Percentiles rank a stretch among this genome's conserved stretches.
phyloP scores from a whole-genome alignment of 352 stramenopile species.

The Phytophthora macrochlamydospora region DNA sequence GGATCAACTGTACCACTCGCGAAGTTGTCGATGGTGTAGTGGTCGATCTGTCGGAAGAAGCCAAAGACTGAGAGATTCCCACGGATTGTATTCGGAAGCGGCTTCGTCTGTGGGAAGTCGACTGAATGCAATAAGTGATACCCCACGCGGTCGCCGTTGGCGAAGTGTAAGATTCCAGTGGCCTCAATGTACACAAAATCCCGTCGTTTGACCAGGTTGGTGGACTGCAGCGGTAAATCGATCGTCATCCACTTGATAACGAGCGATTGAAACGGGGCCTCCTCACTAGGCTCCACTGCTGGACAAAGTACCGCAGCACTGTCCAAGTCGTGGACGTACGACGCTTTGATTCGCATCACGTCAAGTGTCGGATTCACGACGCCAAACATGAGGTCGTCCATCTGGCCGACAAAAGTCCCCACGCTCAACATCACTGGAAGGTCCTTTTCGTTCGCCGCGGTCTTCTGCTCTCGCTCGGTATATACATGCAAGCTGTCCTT shows the following conservation, averaged over 20 bases:
- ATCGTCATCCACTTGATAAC: conserved; percentile 25
- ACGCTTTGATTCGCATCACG: conserved; percentile 37
- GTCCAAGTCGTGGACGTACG: conserved; percentile 39
- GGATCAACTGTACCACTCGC: conserved; percentile 21
- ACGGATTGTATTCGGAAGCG: conserved; percentile 26
- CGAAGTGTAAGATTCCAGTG: conserved; percentile 28
- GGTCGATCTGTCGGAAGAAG: conserved; percentile 38
- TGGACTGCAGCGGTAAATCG: conserved; percentile 16
- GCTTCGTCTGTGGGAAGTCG: conserved; percentile 24
- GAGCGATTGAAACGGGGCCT: conserved; percentile 38
- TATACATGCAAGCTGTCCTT: conserved; percentile 22
- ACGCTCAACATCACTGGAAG: conserved; percentile 19
- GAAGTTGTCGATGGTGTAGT: conserved; percentile 40
- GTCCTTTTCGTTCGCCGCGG: too few species aligned
- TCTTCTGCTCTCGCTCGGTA: neutral
- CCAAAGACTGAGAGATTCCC: conserved; percentile 32
- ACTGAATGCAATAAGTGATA: conserved; percentile 36
- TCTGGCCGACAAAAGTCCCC: conserved; percentile 19
- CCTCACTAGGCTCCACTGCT: conserved; percentile 29
- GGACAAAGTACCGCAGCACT: conserved; percentile 30
- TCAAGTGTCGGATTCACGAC: conserved; percentile 30
- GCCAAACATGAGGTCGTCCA: conserved; percentile 48
- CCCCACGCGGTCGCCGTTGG: conserved; percentile 28
- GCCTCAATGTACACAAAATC: conserved; percentile 43
- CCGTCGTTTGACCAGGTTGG: conserved; percentile 10